phyloP scores from a whole-genome alignment of 2,329 filamentous ascomycete species.

The Monilinia aucupariae region DNA sequence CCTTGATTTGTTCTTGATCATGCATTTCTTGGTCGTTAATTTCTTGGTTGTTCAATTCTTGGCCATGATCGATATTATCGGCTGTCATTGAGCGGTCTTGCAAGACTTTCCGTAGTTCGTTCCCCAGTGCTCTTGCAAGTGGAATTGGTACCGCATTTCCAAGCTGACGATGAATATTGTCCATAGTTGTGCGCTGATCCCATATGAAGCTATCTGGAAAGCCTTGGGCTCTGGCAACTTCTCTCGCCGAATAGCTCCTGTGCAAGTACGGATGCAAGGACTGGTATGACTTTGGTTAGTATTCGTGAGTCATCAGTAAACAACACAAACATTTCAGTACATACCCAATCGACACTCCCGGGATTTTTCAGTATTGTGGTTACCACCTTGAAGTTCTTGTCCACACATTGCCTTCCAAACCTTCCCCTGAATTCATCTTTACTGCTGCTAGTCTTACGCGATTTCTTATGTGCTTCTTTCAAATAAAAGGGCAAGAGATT shows the following conservation, averaged over 20 bases:
- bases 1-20: too few relatives aligned
- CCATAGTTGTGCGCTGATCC: constrained; percentile 1
- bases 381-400: constrained; percentile 1
- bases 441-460: not conserved
- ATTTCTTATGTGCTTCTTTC: not conserved
- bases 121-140: constrained; percentile 2
- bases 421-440: not conserved
- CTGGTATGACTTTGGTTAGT: not conserved
- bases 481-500: not conserved
- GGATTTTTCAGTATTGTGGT: not conserved
- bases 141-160: constrained; percentile 14
- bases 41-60: too few relatives aligned
- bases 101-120: constrained; percentile 1
- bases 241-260: constrained; percentile 18
- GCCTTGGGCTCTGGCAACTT: constrained; percentile 20
- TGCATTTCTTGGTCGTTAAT: not conserved
- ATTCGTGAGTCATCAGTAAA: not conserved
- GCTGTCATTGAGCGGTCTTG: too few relatives aligned
- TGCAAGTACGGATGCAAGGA: constrained; percentile 20
- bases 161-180: constrained; percentile 11
- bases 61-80: not conserved
- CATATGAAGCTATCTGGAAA: constrained; percentile 23
- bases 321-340: not conserved
- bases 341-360: constrained; percentile 2
- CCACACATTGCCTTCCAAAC: not conserved